These are phyloP conservation scores for Salix viminalis DNA, from an alignment of 345 rosid species.

Conservation along the genomic window DNA sequence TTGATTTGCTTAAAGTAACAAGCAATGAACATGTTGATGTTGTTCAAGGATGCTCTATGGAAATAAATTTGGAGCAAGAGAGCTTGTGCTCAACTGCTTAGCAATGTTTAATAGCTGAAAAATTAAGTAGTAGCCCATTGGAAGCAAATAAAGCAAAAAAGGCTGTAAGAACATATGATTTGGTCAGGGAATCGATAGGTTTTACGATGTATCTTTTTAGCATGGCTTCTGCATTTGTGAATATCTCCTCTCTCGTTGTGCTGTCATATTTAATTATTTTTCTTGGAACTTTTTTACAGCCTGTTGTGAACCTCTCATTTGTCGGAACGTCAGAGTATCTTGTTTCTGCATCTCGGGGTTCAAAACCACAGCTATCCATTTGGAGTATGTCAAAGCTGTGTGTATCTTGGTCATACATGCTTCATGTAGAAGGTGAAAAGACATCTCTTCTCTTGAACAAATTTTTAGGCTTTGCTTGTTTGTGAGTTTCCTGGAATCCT, in stretches of 20 bases:
- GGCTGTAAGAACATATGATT: background rate
- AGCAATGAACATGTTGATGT: background rate
- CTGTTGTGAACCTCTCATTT: constrained; percentile 65
- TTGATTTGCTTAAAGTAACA: background rate
- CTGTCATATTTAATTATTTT: background rate
- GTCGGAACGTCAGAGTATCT: constrained; percentile 69
- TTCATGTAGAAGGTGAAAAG: constrained; percentile 67
- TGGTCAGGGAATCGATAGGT: background rate
- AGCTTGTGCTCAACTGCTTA: background rate
- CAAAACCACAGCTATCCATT: constrained; percentile 60
- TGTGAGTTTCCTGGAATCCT: background rate
- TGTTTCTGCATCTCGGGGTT: constrained; percentile 62
- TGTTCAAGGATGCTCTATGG: background rate
- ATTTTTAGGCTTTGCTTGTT: background rate
- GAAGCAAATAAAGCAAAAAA: background rate
- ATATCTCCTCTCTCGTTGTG: background rate
- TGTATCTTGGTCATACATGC: constrained; percentile 70
- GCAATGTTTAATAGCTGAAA: background rate
- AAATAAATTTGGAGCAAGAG: background rate
- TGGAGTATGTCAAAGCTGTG: constrained; percentile 76
- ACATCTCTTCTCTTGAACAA: background rate
- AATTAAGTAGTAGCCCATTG: background rate
- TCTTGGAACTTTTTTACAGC: constrained; percentile 38
- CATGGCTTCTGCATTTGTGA: background rate
- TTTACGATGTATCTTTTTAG: background rate